Evolutionary conservation across 2,329 filamentous ascomycete genomes (phyloP), one percentile per base, ranked within the genome.

Genomic region (Talaromyces sp.): DNA sequence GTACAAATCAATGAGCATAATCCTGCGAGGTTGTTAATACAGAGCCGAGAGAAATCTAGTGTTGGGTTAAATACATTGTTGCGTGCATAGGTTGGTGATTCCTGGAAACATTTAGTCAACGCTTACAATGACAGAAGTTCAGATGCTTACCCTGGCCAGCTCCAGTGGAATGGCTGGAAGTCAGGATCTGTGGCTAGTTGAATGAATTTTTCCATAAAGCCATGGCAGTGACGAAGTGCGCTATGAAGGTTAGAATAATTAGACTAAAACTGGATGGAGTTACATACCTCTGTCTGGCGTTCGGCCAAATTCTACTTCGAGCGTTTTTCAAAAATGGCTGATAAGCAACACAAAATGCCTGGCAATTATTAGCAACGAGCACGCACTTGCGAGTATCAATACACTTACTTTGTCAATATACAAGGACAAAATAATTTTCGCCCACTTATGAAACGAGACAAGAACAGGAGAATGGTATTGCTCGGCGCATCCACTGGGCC

Each of bases 131-230:
- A 29, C 11, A n/a, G 22, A 5, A 4, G 17, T 33, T 44, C 16
- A 40, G 4, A 33, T 13, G 49, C 67, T 59, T 56, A 71, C 68
- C 75, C 74, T 35, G 76, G 75, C 76, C 76, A 79, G 52, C 73
- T 76, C 77, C 77, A 79, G 43, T 77, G 73, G 43, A 79, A 78
- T 0, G 75, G 75, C 53, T 78, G 74, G 37, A 79, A 75, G 42
- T 77, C 75, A 17, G 75, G 70, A 56, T 78, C 76, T 3, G 74
- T 75, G 4, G 75, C 75, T 20, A 79, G 63, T n/a, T 71, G 70
- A 17, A 78, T 74, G 47, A 79, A 79, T 46, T 79, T 79, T 42
- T 76, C 71, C 74, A 79, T 76, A 47, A 77, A 79, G 1, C 74
- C 74, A 60, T 78, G 76, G 46, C 75, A 78, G 53, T 76, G 73